Conservation (phyloP, 345 rosid species). For the Linum trigynum region DNA sequence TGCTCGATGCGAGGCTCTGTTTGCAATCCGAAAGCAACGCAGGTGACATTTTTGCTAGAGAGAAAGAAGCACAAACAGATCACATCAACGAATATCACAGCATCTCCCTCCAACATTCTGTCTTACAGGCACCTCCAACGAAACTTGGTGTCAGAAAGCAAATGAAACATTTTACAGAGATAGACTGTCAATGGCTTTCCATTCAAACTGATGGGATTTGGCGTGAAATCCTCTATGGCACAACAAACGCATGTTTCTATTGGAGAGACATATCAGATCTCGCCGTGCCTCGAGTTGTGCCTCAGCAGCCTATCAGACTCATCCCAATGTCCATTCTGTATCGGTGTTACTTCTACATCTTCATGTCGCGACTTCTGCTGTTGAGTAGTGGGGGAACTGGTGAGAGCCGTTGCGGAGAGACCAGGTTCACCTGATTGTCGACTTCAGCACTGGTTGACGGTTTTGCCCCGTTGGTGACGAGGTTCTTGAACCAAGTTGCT, state of each 20-base stretch:
- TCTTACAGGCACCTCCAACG: too few relatives aligned
- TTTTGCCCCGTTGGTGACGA: conserved; percentile 48
- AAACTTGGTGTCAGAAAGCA: too few relatives aligned
- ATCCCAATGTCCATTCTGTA: neutral
- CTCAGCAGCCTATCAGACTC: neutral
- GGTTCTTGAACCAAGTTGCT: conserved; percentile 71
- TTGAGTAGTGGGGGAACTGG: neutral
- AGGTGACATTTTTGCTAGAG: too few relatives aligned
- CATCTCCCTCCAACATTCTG: too few relatives aligned
- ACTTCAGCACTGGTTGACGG: conserved; percentile 47
- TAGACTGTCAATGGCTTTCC: too few relatives aligned
- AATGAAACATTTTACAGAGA: too few relatives aligned
- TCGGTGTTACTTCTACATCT: neutral
- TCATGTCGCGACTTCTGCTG: neutral
- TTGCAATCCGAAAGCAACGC: too few relatives aligned
- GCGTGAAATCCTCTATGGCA: neutral
- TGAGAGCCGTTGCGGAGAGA: neutral
- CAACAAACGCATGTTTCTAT: neutral
- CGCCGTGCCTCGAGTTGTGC: neutral
- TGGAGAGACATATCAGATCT: neutral
- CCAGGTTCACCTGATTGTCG: neutral
- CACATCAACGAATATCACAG: too few relatives aligned
- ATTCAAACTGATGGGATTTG: too few relatives aligned
- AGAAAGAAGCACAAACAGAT: too few relatives aligned
- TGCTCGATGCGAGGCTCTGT: too few relatives aligned